phyloP scores from a whole-genome alignment of 192 early-diverging fungal species.

The Funneliformis geosporum region DNA sequence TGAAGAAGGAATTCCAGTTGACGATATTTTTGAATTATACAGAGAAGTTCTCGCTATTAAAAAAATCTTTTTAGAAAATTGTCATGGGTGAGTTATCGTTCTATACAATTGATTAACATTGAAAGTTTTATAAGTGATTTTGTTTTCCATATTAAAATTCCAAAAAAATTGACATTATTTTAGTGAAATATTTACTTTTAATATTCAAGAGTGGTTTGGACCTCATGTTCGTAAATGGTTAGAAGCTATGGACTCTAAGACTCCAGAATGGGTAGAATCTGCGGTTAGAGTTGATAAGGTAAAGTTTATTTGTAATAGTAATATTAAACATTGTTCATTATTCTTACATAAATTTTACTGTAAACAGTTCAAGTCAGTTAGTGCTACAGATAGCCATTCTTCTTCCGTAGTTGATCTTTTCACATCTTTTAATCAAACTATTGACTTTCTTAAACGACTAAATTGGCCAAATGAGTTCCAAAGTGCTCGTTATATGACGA shows the following conservation, averaged over 20 bases:
- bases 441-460: conserved; percentile 69
- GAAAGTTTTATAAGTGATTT: neutral
- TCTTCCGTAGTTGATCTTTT: conserved; percentile 81
- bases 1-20: conserved; percentile 47
- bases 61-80: conserved; percentile 49
- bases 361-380: conserved; percentile 55
- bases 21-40: conserved; percentile 58
- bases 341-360: neutral
- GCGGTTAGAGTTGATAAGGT: conserved; percentile 66
- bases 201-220: conserved; percentile 72
- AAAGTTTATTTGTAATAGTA: neutral
- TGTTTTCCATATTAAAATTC: too few species aligned
- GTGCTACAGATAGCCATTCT: conserved; percentile 59
- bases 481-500: conserved; percentile 62
- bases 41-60: conserved; percentile 51
- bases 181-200: conserved; percentile 53
- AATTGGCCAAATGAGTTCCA: conserved; percentile 64
- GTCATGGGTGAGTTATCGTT: conserved; percentile 41
- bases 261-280: conserved; percentile 68
- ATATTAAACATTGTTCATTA: neutral
- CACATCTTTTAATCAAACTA: conserved; percentile 71
- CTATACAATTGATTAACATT: neutral
- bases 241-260: conserved; percentile 59
- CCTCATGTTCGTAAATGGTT: conserved; percentile 72
- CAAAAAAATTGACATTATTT: too few species aligned